phyloP scores from a whole-genome alignment of 2,329 filamentous ascomycete genomes.

The Xylariaceae sp. region DNA sequence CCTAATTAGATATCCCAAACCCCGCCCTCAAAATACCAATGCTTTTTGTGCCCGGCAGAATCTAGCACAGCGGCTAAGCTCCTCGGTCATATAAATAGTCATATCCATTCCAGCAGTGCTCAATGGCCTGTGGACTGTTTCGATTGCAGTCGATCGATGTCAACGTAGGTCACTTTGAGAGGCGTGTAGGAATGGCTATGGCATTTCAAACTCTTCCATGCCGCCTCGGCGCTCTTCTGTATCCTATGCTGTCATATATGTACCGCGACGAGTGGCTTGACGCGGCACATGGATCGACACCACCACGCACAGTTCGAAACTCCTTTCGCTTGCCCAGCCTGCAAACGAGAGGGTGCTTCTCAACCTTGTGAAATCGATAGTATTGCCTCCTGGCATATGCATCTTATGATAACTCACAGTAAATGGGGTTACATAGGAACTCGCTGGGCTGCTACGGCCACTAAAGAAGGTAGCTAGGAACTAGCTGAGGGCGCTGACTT shows the following conservation, averaged over 20 bases:
- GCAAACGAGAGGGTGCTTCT: too few relatives aligned
- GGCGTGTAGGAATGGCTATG: neutral
- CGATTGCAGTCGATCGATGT: neutral
- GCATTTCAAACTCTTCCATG: neutral
- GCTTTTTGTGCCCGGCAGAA: neutral
- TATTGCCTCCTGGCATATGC: too few relatives aligned
- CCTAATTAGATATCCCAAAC: neutral
- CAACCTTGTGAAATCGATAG: too few relatives aligned
- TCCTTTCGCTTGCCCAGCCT: too few relatives aligned
- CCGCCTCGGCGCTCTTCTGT: neutral
- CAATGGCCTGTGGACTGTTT: neutral
- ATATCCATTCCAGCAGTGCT: neutral
- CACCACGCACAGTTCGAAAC: too few relatives aligned
- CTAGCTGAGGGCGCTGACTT: too few relatives aligned
- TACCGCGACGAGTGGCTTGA: neutral
- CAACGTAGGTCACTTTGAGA: neutral
- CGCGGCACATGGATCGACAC: too few relatives aligned
- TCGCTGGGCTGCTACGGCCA: too few relatives aligned
- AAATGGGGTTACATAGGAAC: too few relatives aligned
- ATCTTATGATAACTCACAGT: too few relatives aligned
- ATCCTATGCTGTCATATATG: neutral
- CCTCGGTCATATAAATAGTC: neutral
- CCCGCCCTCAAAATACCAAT: neutral
- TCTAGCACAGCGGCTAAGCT: neutral
- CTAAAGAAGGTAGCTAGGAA: too few relatives aligned